phyloP scores from a whole-genome alignment of 176 grass and related monocot genomes.

The Canna indica region DNA sequence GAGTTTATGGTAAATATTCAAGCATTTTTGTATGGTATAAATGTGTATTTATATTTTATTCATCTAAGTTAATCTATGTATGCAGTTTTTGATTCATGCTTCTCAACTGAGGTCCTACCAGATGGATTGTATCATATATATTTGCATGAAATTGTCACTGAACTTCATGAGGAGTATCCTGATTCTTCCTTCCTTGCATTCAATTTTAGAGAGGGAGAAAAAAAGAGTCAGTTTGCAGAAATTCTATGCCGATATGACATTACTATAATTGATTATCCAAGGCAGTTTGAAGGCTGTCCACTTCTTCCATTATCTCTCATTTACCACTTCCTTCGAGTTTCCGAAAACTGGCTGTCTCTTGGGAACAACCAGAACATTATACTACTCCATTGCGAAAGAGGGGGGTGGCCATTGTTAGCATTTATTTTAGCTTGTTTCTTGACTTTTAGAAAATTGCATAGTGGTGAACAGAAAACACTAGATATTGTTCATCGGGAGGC shows the following conservation, averaged over 20 bases:
- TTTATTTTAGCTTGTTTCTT: constrained; percentile 87
- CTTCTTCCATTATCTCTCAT: constrained; percentile 84
- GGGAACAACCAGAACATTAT: constrained; percentile 74
- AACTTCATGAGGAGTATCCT: constrained; percentile 71
- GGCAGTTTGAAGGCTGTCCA: constrained; percentile 92
- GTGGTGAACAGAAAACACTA: constrained; percentile 72
- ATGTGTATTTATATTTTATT: constrained; percentile 12
- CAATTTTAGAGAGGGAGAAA: constrained; percentile 94
- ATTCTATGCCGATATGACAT: constrained; percentile 62
- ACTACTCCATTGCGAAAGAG: constrained; percentile 90
- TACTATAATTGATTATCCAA: constrained; percentile 81
- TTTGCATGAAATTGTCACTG: constrained; percentile 72
- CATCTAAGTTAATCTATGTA: constrained; percentile 20
- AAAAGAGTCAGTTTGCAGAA: constrained; percentile 76
- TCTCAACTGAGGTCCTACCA: constrained; percentile 85
- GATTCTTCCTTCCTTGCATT: constrained; percentile 80
- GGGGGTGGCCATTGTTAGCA: constrained; percentile 83
- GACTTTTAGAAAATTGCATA: constrained; percentile 75
- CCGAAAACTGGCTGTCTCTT: constrained; percentile 63
- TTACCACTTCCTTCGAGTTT: constrained; percentile 79
- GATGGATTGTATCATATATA: constrained; percentile 80
- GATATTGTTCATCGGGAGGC: constrained; percentile 85
- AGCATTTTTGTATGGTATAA: constrained; percentile 9
- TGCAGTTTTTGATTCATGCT: constrained; percentile 99
- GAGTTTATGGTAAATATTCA: constrained; percentile 61